Evolutionary conservation across 192 early-diverging fungal genomes (phyloP), one percentile per base, ranked within the genome.

Genomic region (Chytriomyces hyalinus): DNA sequence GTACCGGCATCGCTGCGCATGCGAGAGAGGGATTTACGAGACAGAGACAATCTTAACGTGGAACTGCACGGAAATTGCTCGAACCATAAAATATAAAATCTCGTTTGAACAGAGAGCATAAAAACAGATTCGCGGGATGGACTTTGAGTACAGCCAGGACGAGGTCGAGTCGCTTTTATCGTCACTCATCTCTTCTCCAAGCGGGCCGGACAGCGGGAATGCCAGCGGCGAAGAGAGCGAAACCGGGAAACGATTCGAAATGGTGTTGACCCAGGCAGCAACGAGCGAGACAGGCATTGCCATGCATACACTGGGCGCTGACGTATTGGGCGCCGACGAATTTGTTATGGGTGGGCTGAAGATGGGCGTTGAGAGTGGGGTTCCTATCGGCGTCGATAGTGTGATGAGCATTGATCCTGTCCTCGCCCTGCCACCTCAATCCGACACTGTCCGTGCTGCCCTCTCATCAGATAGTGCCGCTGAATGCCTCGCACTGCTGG

Each of bases 401-500:
- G 53, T 20, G 13, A 13, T 57, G 53, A 20, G 53, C 53, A 57
- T 57, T 1, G 53, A 20, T 20, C 53, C 53, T 57, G 13, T 57
- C 3, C 20, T 20, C 53, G 20, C 53, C 13, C 53, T 57, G 3
- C 53, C 53, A 13, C 53, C 53, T 57, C 53, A 57, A 20, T 57
- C 53, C 13, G 53, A 57, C 53, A n/a, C 53, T 20, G 68, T 70
- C 43, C 24, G 47, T 22, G 68, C 68, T 4, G 51, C 61, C 24
- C 74, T 78, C 10, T 6, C 59, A 6, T 80, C 80, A 26, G 72
- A 69, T 26, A 70, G 50, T 6, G 65, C 74, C 4, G 22, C 53
- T 6, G 63, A 65, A 51, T 77, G 59, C 62, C 66, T 36, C 62
- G 46, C n/a, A 26, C 70, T 81, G 26, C 75, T 81, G 22, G 61